A percentile compares a stretch with the other conserved stretches of the same genome.
Evolutionary conservation across 371 early-diverging fungal species (phyloP).

Genomic region (Phascolomyces articulosus): DNA sequence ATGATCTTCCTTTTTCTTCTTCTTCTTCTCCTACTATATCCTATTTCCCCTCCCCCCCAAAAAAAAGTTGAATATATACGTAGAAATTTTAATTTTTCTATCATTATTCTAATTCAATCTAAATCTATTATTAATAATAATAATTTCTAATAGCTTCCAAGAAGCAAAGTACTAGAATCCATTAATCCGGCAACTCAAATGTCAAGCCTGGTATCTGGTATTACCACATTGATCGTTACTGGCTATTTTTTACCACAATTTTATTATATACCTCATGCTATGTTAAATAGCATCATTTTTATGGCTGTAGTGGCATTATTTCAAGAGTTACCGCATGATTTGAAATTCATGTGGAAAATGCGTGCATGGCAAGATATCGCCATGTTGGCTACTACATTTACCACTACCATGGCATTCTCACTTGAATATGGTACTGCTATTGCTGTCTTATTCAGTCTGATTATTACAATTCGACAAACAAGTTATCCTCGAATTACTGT

Average conservation of each 20-base stretch:
- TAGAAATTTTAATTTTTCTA: no score
- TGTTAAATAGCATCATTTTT: constrained; percentile 79
- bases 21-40: constrained; percentile 1
- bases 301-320: constrained; percentile 81
- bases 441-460: constrained; percentile 77
- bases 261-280: constrained; percentile 81
- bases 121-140: no score
- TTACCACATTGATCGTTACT: constrained; percentile 68
- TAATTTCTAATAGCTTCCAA: constrained; percentile 63
- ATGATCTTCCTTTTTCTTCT: no score
- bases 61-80: no score
- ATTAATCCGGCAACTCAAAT: constrained; percentile 84
- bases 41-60: no score
- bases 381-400: constrained; percentile 74
- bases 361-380: constrained; percentile 84
- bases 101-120: no score
- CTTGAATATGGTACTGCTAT: constrained; percentile 87
- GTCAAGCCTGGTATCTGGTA: constrained; percentile 76
- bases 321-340: constrained; percentile 73
- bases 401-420: constrained; percentile 77
- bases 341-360: constrained; percentile 75
- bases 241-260: constrained; percentile 74
- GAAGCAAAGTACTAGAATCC: constrained; percentile 85
- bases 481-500: constrained; percentile 77
- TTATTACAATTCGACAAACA: constrained; percentile 87